Percentiles rank a stretch among this genome's conserved stretches.
Evolutionary conservation across 495 filamentous ascomycete species (phyloP).

Genomic region (Oidiodendron maius): DNA sequence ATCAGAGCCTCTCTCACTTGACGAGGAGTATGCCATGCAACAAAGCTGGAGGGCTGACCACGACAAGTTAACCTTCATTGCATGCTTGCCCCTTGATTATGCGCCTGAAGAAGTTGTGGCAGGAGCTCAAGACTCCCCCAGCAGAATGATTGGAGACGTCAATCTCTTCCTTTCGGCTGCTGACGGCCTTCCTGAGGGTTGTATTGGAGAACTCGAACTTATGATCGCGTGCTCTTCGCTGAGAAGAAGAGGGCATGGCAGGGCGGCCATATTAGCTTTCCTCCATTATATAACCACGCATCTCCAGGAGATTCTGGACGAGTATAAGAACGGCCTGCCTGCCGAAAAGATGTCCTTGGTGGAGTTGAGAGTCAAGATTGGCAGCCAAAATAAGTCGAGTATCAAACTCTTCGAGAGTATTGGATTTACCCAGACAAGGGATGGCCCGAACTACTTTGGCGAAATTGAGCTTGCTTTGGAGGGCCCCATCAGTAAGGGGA

Average conservation of each 20-base stretch:
- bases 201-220: slow-evolving; percentile 75
- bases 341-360: slow-evolving; percentile 7
- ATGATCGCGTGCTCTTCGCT: slow-evolving; percentile 67
- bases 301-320: slow-evolving; percentile 44
- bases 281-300: slow-evolving; percentile 54
- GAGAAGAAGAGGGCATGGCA: slow-evolving; percentile 60
- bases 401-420: slow-evolving; percentile 54
- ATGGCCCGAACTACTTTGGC: slow-evolving; percentile 58
- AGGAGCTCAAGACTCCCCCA: slow-evolving; percentile 42
- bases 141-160: slow-evolving; percentile 74
- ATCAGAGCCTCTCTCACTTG: slow-evolving; percentile 70
- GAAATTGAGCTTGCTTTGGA: slow-evolving; percentile 34
- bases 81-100: slow-evolving; percentile 36
- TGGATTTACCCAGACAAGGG: slow-evolving; percentile 43
- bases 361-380: slow-evolving; percentile 54
- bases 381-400: slow-evolving; percentile 46
- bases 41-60: slow-evolving; percentile 66
- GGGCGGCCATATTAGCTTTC: slow-evolving; percentile 60
- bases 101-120: slow-evolving; percentile 17
- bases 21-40: slow-evolving; percentile 84
- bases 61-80: slow-evolving; percentile 73
- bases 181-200: slow-evolving; percentile 25
- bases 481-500: slow-evolving; percentile 24
- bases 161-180: slow-evolving; percentile 69
- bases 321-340: slow-evolving; percentile 38